Percentiles rank a stretch among this genome's conserved stretches.
phyloP scores from a whole-genome alignment of 129 eudicot genomes.

The Tagetes erecta region DNA sequence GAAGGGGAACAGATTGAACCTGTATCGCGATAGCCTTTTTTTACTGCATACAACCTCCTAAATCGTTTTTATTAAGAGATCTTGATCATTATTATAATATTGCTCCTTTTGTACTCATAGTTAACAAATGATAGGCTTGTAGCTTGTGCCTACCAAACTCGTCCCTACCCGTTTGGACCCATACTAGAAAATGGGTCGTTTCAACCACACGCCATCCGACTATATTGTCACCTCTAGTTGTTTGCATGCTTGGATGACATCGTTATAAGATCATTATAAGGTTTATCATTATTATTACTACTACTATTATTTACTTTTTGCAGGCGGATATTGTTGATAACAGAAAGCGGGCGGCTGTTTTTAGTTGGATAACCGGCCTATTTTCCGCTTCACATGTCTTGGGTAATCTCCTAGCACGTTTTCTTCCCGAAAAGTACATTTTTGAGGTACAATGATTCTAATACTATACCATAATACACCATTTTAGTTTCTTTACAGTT shows the following conservation, averaged over 20 bases:
- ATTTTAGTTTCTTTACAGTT: neutral
- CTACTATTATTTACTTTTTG: neutral
- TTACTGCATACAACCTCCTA: neutral
- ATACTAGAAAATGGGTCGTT: neutral
- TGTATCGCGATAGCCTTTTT: neutral
- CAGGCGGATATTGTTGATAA: constrained; percentile 87
- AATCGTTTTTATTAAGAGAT: neutral
- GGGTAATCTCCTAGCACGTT: constrained; percentile 82
- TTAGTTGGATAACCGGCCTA: constrained; percentile 90
- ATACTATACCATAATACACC: neutral
- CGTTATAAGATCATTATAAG: neutral
- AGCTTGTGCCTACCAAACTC: neutral
- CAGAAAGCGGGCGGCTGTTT: constrained; percentile 68
- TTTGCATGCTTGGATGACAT: neutral
- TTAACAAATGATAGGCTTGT: neutral
- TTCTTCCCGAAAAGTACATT: constrained; percentile 75
- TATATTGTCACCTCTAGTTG: neutral
- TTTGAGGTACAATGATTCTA: constrained; percentile 52
- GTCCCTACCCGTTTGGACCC: neutral
- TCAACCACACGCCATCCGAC: neutral
- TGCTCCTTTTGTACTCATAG: neutral
- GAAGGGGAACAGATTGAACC: neutral
- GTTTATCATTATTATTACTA: neutral
- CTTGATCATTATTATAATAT: no score
- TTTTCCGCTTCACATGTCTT: constrained; percentile 89